These are phyloP conservation scores for Aspergillus spinulosporus DNA, from an alignment of 2,329 filamentous ascomycete genomes.

Conservation along the genomic window DNA sequence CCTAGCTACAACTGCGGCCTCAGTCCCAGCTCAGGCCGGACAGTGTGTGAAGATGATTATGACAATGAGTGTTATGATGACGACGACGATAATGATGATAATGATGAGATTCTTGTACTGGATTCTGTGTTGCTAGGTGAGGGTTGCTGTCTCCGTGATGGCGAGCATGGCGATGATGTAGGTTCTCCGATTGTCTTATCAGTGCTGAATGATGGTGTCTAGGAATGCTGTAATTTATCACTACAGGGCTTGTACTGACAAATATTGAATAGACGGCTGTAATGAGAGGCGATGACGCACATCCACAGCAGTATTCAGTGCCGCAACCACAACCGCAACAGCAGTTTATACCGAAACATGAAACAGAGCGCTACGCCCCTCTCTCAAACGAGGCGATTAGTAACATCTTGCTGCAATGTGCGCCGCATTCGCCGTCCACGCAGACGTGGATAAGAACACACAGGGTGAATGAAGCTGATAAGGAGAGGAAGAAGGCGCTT, in stretches of 20 bases:
- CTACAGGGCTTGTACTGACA: background rate
- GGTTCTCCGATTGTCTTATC: background rate
- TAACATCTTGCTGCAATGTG: conserved; percentile 20
- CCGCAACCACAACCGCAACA: background rate
- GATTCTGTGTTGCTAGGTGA: background rate
- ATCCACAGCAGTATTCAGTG: too few species aligned
- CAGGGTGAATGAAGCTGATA: conserved; percentile 11
- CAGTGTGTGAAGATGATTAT: background rate
- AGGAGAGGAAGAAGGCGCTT: conserved; percentile 4
- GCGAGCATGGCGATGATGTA: background rate
- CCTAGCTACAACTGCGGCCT: background rate
- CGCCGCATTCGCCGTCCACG: conserved; percentile 22
- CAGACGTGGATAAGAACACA: conserved; percentile 25
- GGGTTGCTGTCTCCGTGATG: background rate
- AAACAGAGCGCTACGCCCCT: conserved; percentile 3
- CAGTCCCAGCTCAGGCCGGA: background rate
- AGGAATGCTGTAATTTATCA: too few species aligned
- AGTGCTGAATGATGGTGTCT: too few species aligned
- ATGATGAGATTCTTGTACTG: background rate
- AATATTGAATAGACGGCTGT: too few species aligned
- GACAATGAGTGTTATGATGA: too few species aligned
- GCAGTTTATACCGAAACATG: conserved; percentile 3
- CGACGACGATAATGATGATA: background rate
- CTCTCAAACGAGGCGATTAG: conserved; percentile 22
- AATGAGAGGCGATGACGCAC: too few species aligned